These are phyloP conservation scores for Phanerochaete sordida DNA, from an alignment of 768 basidiomycete species.

Conservation along the genomic window DNA sequence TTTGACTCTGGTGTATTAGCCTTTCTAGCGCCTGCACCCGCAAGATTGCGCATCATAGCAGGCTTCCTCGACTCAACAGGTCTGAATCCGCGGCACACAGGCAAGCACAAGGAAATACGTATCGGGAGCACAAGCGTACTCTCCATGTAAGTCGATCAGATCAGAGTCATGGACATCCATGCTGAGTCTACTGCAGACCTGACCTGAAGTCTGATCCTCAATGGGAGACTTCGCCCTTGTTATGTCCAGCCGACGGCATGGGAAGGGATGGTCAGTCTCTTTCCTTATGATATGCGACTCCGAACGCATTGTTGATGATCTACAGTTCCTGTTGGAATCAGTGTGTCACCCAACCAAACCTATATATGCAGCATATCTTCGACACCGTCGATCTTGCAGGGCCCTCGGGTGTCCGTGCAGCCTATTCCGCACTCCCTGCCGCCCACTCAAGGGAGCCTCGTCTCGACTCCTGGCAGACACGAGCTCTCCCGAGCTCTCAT, in stretches of 20 bases:
- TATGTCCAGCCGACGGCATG: slow-evolving; percentile 36
- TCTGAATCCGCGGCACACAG: slow-evolving; percentile 28
- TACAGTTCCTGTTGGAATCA: slow-evolving; percentile 56
- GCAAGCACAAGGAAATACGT: slow-evolving; percentile 33
- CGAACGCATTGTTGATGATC: too few species aligned
- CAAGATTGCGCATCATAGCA: slow-evolving; percentile 36
- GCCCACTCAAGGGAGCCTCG: neutral
- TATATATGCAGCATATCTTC: slow-evolving; percentile 54
- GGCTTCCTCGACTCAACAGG: slow-evolving; percentile 49
- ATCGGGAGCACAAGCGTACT: slow-evolving; percentile 51
- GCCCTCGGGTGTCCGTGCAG: slow-evolving; percentile 13
- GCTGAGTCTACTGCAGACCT: slow-evolving; percentile 35
- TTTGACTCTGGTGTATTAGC: slow-evolving; percentile 44
- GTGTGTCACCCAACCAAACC: slow-evolving; percentile 54
- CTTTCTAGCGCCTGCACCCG: slow-evolving; percentile 39
- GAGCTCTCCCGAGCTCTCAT: slow-evolving; percentile 25
- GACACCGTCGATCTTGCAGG: slow-evolving; percentile 22
- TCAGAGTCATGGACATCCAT: neutral
- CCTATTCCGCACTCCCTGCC: slow-evolving; percentile 12
- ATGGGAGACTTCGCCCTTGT: slow-evolving; percentile 48
- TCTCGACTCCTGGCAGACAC: neutral
- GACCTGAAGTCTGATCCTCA: slow-evolving; percentile 46
- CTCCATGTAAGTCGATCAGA: slow-evolving; percentile 44
- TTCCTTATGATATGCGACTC: neutral
- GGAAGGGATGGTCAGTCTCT: slow-evolving; percentile 38